Evolutionary conservation across 441 rosid genomes (phyloP), one percentile per base, ranked within the genome.

Genomic region (Eugenia klotzschiana): DNA sequence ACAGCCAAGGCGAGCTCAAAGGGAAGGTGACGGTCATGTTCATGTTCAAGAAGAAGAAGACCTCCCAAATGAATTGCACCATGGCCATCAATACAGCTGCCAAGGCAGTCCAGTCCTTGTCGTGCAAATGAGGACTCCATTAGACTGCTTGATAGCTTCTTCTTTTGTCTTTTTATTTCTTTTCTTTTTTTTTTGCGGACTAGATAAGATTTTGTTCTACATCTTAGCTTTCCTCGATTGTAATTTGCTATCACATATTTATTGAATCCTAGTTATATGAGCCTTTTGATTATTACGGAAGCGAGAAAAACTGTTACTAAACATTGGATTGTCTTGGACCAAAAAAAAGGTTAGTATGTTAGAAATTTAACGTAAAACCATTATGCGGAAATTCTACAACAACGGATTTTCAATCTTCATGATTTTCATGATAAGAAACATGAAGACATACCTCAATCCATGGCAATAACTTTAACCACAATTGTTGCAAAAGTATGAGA

Each of bases 41-140:
- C 50, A 73, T 84, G 33, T 84, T 84, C 51, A 84, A 84, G 86
- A 84, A 84, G 83, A 84, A n/a, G n/a, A 84, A 81, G 81, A 25
- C 83, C 80, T 81, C 83, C 20, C 25, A 53, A 10, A 84, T 84
- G 86, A 49, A 84, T 49, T 84, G 86, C 83, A 81, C 77, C n/a
- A 53, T 84, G 79, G 50, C 69, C 6, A 80, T 80, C 13, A 22
- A 84, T 26, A 82, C 81, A 33, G 18, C 56, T 4, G 8, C 33
- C 18, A 79, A 22, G 58, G 52, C 79, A 6, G 54, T 83, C 49
- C 79, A 18, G 27, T 14, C 77, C 79, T n/a, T 79, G 29, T 23
- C 29, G 13, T 83, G 85, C n/a, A 79, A 83, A 49, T 83, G 79
- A 83, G 69, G 56, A 64, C 25, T 64, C n/a, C 74, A 29, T 64